phyloP scores from a whole-genome alignment of 805 yeast genomes.

The Saccharomyces jurei region DNA sequence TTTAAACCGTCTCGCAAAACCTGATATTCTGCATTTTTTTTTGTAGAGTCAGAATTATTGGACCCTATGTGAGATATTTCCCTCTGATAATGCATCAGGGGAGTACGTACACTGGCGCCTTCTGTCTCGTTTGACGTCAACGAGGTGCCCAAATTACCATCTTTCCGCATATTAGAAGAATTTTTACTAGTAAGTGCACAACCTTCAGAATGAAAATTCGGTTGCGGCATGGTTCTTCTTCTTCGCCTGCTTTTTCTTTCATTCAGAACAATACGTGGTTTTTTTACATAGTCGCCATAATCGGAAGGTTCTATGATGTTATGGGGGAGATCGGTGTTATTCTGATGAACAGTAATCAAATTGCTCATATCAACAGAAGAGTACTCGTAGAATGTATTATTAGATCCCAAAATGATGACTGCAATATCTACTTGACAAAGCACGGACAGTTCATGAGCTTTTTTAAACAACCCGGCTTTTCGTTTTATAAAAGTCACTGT shows the following conservation, averaged over 20 bases:
- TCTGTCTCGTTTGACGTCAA: not conserved
- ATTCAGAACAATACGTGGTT: slow-evolving; percentile 13
- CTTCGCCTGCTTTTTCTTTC: slow-evolving; percentile 1
- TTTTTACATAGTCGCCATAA: slow-evolving; percentile 51
- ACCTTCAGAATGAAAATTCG: not conserved
- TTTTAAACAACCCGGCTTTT: slow-evolving; percentile 85
- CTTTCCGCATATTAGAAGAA: not conserved
- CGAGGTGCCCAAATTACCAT: not conserved
- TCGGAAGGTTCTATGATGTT: slow-evolving; percentile 61
- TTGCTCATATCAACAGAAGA: slow-evolving; percentile 59
- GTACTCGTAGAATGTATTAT: slow-evolving; percentile 77
- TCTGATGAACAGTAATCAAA: slow-evolving; percentile 36
- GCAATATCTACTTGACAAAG: slow-evolving; percentile 91
- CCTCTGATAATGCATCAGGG: not conserved
- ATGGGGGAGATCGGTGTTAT: slow-evolving; percentile 31
- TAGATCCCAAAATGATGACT: slow-evolving; percentile 76
- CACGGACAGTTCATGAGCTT: slow-evolving; percentile 58
- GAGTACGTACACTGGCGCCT: not conserved
- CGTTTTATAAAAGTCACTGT: slow-evolving; percentile 76
- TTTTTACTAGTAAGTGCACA: not conserved
- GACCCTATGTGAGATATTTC: not conserved
- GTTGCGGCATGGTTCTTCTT: not conserved
- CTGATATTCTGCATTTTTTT: not conserved
- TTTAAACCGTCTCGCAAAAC: not conserved
- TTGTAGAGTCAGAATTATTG: not conserved